These are phyloP conservation scores for Dactylellina leptospora DNA, from an alignment of 2,329 filamentous ascomycete species.

Conservation along the genomic window DNA sequence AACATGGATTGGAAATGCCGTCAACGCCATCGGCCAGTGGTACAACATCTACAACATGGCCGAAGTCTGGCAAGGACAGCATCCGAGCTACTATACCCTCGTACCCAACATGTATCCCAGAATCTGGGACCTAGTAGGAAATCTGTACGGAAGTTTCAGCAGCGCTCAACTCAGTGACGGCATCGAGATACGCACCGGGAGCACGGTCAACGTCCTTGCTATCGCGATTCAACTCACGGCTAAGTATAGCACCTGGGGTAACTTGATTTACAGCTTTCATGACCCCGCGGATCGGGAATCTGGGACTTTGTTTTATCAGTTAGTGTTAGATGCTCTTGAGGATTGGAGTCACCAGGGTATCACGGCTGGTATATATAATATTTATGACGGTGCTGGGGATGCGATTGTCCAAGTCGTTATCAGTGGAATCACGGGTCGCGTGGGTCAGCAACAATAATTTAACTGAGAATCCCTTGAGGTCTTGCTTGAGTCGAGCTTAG, in stretches of 20 bases:
- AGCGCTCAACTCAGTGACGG: neutral
- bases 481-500: too few relatives aligned
- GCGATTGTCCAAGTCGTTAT: conserved; percentile 21
- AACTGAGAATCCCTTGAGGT: too few relatives aligned
- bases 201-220: conserved; percentile 12
- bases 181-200: conserved; percentile 1
- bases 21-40: neutral
- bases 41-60: neutral
- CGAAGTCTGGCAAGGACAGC: neutral
- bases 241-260: neutral
- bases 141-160: neutral
- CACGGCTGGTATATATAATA: conserved; percentile 22
- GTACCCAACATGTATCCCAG: conserved; percentile 1
- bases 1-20: too few relatives aligned
- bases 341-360: conserved; percentile 8
- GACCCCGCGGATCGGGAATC: too few relatives aligned
- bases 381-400: conserved; percentile 12
- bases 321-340: neutral
- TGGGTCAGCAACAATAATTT: too few relatives aligned
- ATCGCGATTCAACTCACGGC: conserved; percentile 4
- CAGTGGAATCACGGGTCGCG: conserved; percentile 16
- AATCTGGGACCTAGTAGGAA: conserved; percentile 6
- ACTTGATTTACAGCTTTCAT: conserved; percentile 1
- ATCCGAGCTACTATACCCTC: conserved; percentile 1
- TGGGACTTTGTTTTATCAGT: neutral